Percentiles rank a stretch among this genome's conserved stretches.
phyloP scores from a whole-genome alignment of 2,329 filamentous ascomycete species.

The Sporothrix mexicana region DNA sequence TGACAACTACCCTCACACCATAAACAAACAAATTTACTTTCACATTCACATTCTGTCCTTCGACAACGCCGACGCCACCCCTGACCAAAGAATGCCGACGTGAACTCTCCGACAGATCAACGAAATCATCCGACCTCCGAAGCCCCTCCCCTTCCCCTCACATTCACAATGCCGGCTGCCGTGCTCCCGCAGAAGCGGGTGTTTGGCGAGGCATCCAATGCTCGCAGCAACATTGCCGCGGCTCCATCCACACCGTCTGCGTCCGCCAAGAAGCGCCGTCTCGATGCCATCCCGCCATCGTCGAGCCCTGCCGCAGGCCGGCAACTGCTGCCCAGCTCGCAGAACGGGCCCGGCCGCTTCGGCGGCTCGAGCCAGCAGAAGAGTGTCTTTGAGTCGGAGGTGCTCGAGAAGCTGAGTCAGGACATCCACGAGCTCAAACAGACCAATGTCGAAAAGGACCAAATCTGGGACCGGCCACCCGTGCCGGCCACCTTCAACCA shows the following conservation, averaged over 20 bases:
- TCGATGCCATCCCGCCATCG: conserved; percentile 65
- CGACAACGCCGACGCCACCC: background rate
- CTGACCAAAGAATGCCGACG: background rate
- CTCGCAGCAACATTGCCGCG: conserved; percentile 64
- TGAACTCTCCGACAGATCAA: background rate
- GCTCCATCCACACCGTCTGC: conserved; percentile 60
- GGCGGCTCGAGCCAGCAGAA: conserved; percentile 76
- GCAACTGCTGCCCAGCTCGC: conserved; percentile 64
- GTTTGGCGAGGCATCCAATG: conserved; percentile 69
- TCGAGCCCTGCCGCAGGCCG: conserved; percentile 62
- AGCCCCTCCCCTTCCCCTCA: background rate
- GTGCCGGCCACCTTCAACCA: conserved; percentile 58
- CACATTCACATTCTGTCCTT: background rate
- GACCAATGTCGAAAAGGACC: conserved; percentile 89
- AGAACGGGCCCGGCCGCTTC: conserved; percentile 67
- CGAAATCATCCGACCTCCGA: background rate
- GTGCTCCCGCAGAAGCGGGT: conserved; percentile 73
- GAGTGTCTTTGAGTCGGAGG: conserved; percentile 91
- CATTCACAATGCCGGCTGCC: conserved; percentile 53
- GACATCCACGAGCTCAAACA: conserved; percentile 86
- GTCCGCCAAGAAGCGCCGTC: conserved; percentile 80
- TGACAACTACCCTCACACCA: background rate
- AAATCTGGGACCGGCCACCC: conserved; percentile 78
- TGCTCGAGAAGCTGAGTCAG: conserved; percentile 94
- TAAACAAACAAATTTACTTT: background rate